These are phyloP conservation scores for Penicillium glabrum DNA, from an alignment of 2,329 filamentous ascomycete genomes.

Conservation along the genomic window DNA sequence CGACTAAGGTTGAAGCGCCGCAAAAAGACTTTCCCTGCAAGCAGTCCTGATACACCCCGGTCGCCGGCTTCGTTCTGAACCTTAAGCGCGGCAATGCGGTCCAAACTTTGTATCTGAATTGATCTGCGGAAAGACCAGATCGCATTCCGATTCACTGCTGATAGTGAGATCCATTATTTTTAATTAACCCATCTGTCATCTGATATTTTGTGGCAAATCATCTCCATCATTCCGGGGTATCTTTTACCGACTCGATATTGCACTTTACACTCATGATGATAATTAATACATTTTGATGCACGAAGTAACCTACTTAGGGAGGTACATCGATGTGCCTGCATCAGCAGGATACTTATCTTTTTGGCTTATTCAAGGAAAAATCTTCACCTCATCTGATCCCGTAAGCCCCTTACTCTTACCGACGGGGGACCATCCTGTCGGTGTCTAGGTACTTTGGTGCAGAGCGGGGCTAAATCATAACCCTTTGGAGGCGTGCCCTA, in stretches of 20 bases:
- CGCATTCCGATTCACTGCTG: background rate
- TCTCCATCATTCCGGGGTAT: background rate
- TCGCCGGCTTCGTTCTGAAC: slow-evolving; percentile 2
- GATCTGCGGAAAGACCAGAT: background rate
- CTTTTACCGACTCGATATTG: background rate
- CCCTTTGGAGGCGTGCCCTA: slow-evolving; percentile 2
- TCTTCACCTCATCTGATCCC: slow-evolving; percentile 2
- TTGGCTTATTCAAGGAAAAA: background rate
- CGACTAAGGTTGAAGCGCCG: slow-evolving; percentile 2
- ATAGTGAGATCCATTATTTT: background rate
- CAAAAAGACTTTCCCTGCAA: slow-evolving; percentile 2
- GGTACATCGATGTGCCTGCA: slow-evolving; percentile 8
- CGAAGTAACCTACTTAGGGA: slow-evolving; percentile 1
- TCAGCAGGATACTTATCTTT: background rate
- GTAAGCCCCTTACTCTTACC: background rate
- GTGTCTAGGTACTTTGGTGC: slow-evolving; percentile 2
- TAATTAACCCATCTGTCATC: background rate
- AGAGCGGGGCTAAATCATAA: slow-evolving; percentile 11
- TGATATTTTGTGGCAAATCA: background rate
- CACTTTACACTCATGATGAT: background rate
- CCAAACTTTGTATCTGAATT: background rate
- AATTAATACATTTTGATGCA: background rate
- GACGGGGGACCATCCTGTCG: background rate
- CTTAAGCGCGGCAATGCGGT: slow-evolving; percentile 1
- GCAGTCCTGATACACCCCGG: background rate